These are phyloP conservation scores for Paramarasmius palmivorus DNA, from an alignment of 1,284 basidiomycete genomes.

Conservation along the genomic window DNA sequence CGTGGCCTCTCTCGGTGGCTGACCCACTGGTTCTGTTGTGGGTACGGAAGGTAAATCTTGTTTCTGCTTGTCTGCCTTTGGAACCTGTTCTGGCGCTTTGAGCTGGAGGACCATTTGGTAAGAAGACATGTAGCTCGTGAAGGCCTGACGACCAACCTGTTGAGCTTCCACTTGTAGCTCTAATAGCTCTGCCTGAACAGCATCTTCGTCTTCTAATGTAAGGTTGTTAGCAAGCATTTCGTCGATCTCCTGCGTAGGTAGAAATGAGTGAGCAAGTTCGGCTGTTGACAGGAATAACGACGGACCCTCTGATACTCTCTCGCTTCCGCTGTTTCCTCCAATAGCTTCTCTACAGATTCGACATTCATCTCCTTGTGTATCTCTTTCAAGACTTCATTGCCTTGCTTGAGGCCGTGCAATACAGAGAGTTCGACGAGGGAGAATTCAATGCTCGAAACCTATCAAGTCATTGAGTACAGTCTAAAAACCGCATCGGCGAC, in stretches of 20 bases:
- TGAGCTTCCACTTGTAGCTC: constrained; percentile 70
- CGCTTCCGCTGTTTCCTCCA: constrained; percentile 92
- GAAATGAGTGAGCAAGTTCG: constrained; percentile 4
- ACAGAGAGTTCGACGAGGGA: constrained; percentile 93
- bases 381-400: constrained; percentile 90
- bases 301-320: constrained; percentile 87
- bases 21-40: constrained; percentile 36
- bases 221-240: constrained; percentile 84
- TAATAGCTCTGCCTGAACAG: constrained; percentile 82
- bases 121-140: not conserved
- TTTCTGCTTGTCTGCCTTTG: not conserved
- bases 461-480: constrained; percentile 6
- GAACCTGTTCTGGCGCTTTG: constrained; percentile 16
- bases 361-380: constrained; percentile 93
- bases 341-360: constrained; percentile 89
- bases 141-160: constrained; percentile 39
- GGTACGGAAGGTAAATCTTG: constrained; percentile 41
- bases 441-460: constrained; percentile 97
- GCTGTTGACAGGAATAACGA: constrained; percentile 11
- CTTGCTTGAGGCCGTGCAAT: constrained; percentile 89
- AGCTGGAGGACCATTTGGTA: not conserved
- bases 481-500: not conserved
- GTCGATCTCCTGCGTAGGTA: constrained; percentile 76
- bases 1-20: constrained; percentile 3
- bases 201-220: constrained; percentile 90